Evolutionary conservation across 2,329 filamentous ascomycete species (phyloP), one percentile per base, ranked within the genome.

Genomic region (Tolypocladium endophyticum): DNA sequence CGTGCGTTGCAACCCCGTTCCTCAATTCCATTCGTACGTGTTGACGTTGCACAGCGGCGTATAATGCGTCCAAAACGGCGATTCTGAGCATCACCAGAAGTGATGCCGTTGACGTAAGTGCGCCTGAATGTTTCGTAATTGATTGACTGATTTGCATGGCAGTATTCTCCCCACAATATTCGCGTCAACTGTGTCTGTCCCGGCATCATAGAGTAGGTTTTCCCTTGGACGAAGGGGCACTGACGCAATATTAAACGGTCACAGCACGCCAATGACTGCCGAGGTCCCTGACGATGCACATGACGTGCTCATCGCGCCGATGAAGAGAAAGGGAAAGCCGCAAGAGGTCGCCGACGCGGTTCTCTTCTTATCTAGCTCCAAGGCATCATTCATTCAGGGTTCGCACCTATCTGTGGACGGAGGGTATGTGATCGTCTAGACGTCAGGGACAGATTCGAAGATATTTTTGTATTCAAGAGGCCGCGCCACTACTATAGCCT

Each of bases 331-430:
- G 61, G 76, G 77, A 0, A 76, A 74, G 4, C 70, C 76, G 0
- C 73, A 79, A 56, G 77, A 80, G 60, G 70, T 79, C 14, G 77
- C 78, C 3, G 77, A 79, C 64, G 76, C 73, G 0, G 71, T 77
- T 12, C 63, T 79, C 41, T 80, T 79, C 59, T 64, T 79, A 5
- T 74, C 73, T 41, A 76, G 75, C 59, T 69, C 73, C 23, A 78
- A 77, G 60, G 75, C 78, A 2, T 57, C 55, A 20, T 50, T 57
- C 28, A 71, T 79, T 16, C 76, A 78, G 55, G 78, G 77, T 0
- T 68, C 73, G 73, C 4, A 61, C 33, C 7, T 80, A 59, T 72
- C 76, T 1, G 75, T 76, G 1, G 77, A 80, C 62, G 77, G 77
- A 2, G 76, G 77, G 1, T 78, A 79, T 61, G 72, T 71, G 18